Conservation (phyloP, 805 yeast genomes). For the Jamesozyma lodderae region DNA sequence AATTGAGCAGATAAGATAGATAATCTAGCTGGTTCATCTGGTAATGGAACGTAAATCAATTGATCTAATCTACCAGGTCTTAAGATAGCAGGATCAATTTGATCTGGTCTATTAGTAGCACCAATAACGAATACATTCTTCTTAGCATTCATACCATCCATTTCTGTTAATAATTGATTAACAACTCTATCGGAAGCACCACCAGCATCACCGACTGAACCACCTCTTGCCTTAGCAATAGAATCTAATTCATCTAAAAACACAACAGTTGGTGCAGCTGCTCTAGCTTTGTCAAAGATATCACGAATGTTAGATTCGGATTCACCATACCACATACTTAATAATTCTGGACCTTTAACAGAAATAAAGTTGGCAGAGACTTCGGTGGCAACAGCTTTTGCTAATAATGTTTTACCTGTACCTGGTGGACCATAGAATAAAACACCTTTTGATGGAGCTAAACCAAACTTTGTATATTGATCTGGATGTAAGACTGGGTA, state of each 20-base stretch:
- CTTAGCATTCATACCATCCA: conserved; percentile 99
- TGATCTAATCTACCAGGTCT: conserved; percentile 99
- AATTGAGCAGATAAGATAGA: conserved; percentile 92
- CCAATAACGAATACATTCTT: conserved; percentile 98
- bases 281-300: conserved; percentile 96
- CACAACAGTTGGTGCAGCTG: conserved; percentile 99
- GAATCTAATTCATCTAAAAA: conserved; percentile 97
- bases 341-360: conserved; percentile 44
- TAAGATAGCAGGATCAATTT: conserved; percentile 95
- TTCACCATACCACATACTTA: conserved; percentile 99
- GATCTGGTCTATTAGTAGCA: conserved; percentile 99
- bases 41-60: conserved; percentile 95
- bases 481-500: conserved; percentile 98
- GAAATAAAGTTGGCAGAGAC: conserved; percentile 97
- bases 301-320: conserved; percentile 96
- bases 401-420: conserved; percentile 97
- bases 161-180: conserved; percentile 90
- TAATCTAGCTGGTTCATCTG: conserved; percentile 89
- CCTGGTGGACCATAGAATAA: conserved; percentile 99
- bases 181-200: conserved; percentile 99
- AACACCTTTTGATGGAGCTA: conserved; percentile 97
- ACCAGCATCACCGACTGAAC: conserved; percentile 90
- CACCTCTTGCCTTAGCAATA: conserved; percentile 97
- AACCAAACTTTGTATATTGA: conserved; percentile 95
- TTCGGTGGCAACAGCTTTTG: conserved; percentile 98